Percentiles rank a stretch among this genome's conserved stretches.
Conservation (phyloP, 2,329 filamentous ascomycete genomes). For the Calonectria hongkongensis region DNA sequence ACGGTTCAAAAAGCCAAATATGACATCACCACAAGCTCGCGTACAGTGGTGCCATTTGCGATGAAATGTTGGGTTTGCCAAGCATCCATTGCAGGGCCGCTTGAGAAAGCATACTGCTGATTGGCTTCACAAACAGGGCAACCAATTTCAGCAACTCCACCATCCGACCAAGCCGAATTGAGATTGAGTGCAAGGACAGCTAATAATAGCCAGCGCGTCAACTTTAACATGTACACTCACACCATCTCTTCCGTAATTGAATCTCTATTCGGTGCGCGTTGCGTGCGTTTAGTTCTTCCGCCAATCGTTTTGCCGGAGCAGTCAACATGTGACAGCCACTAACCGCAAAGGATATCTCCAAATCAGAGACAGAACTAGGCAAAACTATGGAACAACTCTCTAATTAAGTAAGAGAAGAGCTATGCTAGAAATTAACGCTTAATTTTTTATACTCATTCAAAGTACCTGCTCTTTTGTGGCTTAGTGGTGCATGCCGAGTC, state of each 20-base stretch:
- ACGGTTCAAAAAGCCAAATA: background rate
- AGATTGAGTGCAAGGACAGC: background rate
- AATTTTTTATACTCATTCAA: no score
- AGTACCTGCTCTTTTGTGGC: no score
- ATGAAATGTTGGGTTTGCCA: constrained; percentile 3
- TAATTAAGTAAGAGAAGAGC: no score
- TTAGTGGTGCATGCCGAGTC: no score
- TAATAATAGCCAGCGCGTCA: background rate
- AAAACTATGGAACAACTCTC: no score
- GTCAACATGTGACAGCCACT: no score
- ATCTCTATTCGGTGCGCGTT: background rate
- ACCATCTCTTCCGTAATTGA: background rate
- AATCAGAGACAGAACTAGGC: no score
- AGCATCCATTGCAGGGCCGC: background rate
- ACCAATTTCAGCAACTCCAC: constrained; percentile 4
- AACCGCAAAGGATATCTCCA: no score
- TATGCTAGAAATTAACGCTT: no score
- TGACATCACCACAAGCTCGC: constrained; percentile 6
- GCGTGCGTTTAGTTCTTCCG: background rate
- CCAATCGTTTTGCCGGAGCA: background rate
- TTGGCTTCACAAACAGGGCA: background rate
- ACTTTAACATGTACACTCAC: background rate
- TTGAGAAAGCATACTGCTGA: background rate
- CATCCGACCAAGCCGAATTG: background rate
- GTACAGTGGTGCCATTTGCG: background rate